Base-by-base conservation (phyloP, 2,329 filamentous ascomycete genomes). In the Penicillium sp. region DNA sequence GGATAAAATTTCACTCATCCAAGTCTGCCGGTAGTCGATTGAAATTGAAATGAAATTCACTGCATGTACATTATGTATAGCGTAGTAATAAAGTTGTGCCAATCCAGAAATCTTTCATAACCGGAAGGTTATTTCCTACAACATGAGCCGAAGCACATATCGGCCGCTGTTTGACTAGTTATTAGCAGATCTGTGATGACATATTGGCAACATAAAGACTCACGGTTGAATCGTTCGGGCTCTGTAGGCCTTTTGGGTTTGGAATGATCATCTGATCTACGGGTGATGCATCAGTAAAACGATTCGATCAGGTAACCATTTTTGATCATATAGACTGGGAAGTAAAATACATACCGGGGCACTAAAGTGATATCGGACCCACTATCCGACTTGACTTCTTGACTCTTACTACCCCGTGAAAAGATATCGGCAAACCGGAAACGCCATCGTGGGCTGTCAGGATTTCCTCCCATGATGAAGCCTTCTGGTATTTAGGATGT, bases 131-230 rank as follows among this genome's bases (percentile, higher is more conserved):
- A 51, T 3, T 62, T 63, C 19, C 61, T 55, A 37, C 61, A 63
- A 35, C 61, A 63, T 3, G 59, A 57, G 33, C 61, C 61, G 47
- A 63, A 63, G 42, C 61, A 63, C 59, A 63, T 60, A 55, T 63
- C 57, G 8, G 55, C 61, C 7, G 57, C 61, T 63, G 16, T 14
- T 10, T 45, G 14, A 45, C 43, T 9, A 19, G 19, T 19, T 19
- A 45, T 45, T 27, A 26, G 23, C 23, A 16, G 21, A 5, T 16
- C 19, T 19, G 19, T 27, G 25, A 7, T 4, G 35, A 37, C 35
- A 9, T n/a, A 2, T n/a, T 4, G 35, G 7, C 8, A n/a, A 37
- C 2, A 9, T 9, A 37, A 11, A 6, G 8, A 37, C 35, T 37
- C n/a, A 37, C 35, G 35, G 8, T 37, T 37, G 3, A 37, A 37